Evolutionary conservation across 1,284 basidiomycete species (phyloP), one percentile per base, ranked within the genome.

Genomic region (Cutaneotrichosporon cyanovorans): DNA sequence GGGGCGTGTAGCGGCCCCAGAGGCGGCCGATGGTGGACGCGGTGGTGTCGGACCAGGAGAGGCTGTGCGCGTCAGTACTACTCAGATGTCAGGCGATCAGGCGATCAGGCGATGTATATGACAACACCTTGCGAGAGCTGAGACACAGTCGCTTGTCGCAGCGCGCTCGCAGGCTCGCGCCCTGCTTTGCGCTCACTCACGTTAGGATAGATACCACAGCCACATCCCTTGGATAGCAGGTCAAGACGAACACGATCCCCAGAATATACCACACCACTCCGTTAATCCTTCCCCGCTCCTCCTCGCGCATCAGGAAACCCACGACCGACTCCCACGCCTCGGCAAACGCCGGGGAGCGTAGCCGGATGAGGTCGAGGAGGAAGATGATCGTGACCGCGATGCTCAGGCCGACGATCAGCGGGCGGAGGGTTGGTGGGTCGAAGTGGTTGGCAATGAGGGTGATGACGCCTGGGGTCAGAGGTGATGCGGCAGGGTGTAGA

Each of bases 201-300:
- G 89, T 87, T 55, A 93, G 77, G 58, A 95, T 85, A 3, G 89
- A 81, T 12, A 92, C 82, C 16, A 85, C 81, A 20, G 90, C 90
- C 31, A 96, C 78, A 61, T 95, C 91, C 43, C 84, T 76, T 1
- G 91, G 90, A 60, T 88, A 87, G 50, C 85, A 73, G 1, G 80
- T 73, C 18, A 98, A 78, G 25, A 83, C 86, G 62, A 84, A 80
- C 54, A 91, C 81, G 57, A 89, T 89, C 16, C 93, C 93, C 23
- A 93, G 72, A 43, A 97, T 83, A 68, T 97, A 98, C 87, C 89
- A 97, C 37, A 96, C 82, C 23, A 93, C 89, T 4, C 93, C 93
- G 62, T 91, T 91, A 14, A 82, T 78, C 37, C 78, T 74, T 45
- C 84, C 83, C 75, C 84, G 86, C 75, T 96, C 92, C 56, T 82